Percentiles rank a stretch among this genome's conserved stretches.
Evolutionary conservation across 306 rosid genomes (phyloP).

Genomic region (Pyrus communis): DNA sequence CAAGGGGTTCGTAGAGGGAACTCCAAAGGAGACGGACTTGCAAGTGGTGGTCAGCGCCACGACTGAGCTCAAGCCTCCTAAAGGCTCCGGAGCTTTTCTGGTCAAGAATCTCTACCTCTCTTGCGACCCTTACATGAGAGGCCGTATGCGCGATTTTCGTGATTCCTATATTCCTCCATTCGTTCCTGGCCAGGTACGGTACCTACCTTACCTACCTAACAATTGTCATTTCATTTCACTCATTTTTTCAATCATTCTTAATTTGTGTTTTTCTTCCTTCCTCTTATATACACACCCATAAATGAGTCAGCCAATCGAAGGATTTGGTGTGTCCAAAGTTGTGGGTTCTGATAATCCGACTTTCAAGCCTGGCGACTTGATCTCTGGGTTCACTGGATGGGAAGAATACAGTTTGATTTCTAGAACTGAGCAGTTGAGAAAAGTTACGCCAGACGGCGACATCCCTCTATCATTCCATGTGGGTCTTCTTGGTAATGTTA

Average conservation of each 20-base stretch:
- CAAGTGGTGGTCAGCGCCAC: constrained; percentile 16
- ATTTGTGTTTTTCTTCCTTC: too few relatives aligned
- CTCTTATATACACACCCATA: too few relatives aligned
- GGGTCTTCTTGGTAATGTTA: constrained; percentile 50
- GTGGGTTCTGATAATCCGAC: constrained; percentile 34
- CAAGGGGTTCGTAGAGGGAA: constrained; percentile 29
- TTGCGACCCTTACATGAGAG: constrained; percentile 51
- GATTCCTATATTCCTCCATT: constrained; percentile 38
- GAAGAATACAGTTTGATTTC: constrained; percentile 42
- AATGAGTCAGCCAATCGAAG: constrained; percentile 33
- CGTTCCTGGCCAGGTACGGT: constrained; percentile 40
- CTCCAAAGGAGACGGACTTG: constrained; percentile 36
- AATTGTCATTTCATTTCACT: not conserved
- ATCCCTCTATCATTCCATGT: constrained; percentile 46
- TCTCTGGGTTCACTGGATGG: constrained; percentile 39
- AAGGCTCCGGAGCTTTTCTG: constrained; percentile 26
- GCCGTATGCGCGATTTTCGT: constrained; percentile 44
- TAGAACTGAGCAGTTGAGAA: constrained; percentile 22
- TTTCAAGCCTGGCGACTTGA: constrained; percentile 39
- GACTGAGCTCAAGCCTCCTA: constrained; percentile 26
- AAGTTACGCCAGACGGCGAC: constrained; percentile 21
- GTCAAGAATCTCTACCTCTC: constrained; percentile 51
- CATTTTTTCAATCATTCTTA: not conserved
- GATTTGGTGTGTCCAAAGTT: constrained; percentile 43
- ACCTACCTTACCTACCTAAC: not conserved